These are phyloP conservation scores for Fusarium virguliforme DNA, from an alignment of 2,329 filamentous ascomycete species.

Conservation along the genomic window DNA sequence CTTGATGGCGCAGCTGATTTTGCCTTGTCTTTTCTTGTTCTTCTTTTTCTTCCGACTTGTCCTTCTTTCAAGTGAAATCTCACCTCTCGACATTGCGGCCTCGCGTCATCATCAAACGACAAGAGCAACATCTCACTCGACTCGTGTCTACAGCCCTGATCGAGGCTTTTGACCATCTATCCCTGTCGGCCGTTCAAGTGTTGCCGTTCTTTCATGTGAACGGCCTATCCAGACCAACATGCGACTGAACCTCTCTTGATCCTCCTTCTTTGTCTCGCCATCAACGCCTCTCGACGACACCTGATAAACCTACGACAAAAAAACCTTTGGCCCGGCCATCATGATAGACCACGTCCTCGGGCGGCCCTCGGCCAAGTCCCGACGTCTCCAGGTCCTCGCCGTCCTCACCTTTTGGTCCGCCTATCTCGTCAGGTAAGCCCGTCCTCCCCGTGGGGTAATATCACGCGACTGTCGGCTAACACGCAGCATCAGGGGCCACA, in stretches of 20 bases:
- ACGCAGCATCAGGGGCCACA: slow-evolving; percentile 76
- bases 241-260: slow-evolving; percentile 34
- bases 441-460: slow-evolving; percentile 16
- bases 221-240: slow-evolving; percentile 38
- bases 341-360: slow-evolving; percentile 93
- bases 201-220: slow-evolving; percentile 49
- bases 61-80: not conserved
- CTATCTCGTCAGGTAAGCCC: slow-evolving; percentile 80
- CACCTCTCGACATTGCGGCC: slow-evolving; percentile 6
- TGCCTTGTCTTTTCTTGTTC: slow-evolving; percentile 6
- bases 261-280: slow-evolving; percentile 29
- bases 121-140: slow-evolving; percentile 21
- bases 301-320: slow-evolving; percentile 7
- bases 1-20: slow-evolving; percentile 9
- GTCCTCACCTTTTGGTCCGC: slow-evolving; percentile 93
- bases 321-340: slow-evolving; percentile 22
- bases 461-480: slow-evolving; percentile 35
- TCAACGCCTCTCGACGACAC: slow-evolving; percentile 7
- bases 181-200: slow-evolving; percentile 18
- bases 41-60: not conserved
- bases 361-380: slow-evolving; percentile 90
- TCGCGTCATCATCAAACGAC: slow-evolving; percentile 3
- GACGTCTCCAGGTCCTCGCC: slow-evolving; percentile 91
- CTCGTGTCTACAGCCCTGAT: slow-evolving; percentile 25
- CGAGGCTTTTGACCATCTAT: slow-evolving; percentile 31